Percentiles rank a stretch among this genome's conserved stretches.
Conservation (phyloP, 2,329 filamentous ascomycete genomes). For the Myotisia sp. region DNA sequence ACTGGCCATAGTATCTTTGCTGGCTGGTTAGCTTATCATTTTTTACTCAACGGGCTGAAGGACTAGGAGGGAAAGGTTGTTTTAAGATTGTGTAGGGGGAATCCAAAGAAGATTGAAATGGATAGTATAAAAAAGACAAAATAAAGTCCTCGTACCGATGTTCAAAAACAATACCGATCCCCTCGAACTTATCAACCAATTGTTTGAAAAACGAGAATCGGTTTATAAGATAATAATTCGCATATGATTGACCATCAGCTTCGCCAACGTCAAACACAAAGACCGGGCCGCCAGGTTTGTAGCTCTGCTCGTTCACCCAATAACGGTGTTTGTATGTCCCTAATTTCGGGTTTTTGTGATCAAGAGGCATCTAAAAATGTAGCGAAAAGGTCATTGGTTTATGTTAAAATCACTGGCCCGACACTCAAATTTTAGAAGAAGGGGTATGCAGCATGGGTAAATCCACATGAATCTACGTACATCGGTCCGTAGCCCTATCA, state of each 20-base stretch:
- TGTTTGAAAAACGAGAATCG: constrained; percentile 19
- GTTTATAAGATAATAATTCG: constrained; percentile 23
- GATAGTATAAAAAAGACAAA: neutral
- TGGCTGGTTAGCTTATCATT: constrained; percentile 2
- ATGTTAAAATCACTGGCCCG: too few species aligned
- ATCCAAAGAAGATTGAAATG: too few species aligned
- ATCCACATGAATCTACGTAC: too few species aligned
- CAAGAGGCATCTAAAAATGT: constrained; percentile 20
- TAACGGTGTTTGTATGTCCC: constrained; percentile 43
- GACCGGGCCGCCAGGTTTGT: constrained; percentile 40
- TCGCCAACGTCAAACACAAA: constrained; percentile 38
- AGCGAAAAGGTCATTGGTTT: too few species aligned
- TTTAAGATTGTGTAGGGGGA: too few species aligned
- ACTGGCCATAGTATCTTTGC: constrained; percentile 30
- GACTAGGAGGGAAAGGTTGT: too few species aligned
- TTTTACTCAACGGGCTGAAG: neutral
- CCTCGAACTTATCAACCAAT: constrained; percentile 24
- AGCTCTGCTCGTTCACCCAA: constrained; percentile 41
- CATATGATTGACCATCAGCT: constrained; percentile 26
- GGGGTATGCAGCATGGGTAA: too few species aligned
- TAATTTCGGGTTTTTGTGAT: constrained; percentile 21
- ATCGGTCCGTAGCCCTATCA: too few species aligned
- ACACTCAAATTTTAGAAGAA: too few species aligned
- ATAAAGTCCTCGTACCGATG: constrained; percentile 22
- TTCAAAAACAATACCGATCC: constrained; percentile 29